A percentile compares a stretch with the other conserved stretches of the same genome.
Evolutionary conservation across 805 yeast genomes (phyloP).

Genomic region (Metschnikowia lochheadii): DNA sequence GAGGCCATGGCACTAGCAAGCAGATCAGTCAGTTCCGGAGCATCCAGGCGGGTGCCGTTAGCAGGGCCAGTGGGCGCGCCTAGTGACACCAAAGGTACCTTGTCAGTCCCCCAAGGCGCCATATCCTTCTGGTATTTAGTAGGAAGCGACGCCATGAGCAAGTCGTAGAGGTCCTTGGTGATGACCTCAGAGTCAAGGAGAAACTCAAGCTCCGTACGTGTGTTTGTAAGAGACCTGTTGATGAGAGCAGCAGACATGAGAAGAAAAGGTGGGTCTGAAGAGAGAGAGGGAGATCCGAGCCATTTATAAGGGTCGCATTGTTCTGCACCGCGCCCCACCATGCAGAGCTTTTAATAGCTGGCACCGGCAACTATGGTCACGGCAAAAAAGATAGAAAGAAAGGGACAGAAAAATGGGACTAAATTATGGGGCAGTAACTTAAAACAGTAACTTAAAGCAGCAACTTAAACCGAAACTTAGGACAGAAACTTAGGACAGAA

Average conservation of each 20-base stretch:
- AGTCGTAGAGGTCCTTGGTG: slow-evolving; percentile 49
- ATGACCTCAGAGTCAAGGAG: slow-evolving; percentile 72
- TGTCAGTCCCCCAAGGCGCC: slow-evolving; percentile 44
- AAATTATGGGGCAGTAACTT: too few species aligned
- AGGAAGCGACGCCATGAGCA: slow-evolving; percentile 53
- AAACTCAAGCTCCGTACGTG: slow-evolving; percentile 78
- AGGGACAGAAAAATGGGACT: too few species aligned
- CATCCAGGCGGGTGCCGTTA: too few species aligned
- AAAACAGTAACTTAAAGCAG: too few species aligned
- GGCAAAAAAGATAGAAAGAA: too few species aligned
- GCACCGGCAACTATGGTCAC: neutral
- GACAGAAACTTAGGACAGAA: too few species aligned
- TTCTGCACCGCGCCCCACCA: neutral
- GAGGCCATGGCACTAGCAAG: slow-evolving; percentile 6
- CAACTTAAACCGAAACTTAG: too few species aligned
- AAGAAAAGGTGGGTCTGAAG: neutral
- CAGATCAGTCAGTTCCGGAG: neutral
- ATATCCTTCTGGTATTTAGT: slow-evolving; percentile 49
- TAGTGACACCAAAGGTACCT: slow-evolving; percentile 12
- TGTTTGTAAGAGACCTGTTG: slow-evolving; percentile 73
- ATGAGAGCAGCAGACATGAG: slow-evolving; percentile 52
- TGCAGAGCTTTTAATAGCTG: neutral
- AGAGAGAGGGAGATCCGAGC: neutral
- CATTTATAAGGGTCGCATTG: neutral
- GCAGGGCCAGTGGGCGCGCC: neutral